Percentiles rank a stretch among this genome's conserved stretches.
Conservation (phyloP, 1,284 basidiomycete genomes). For the Cryptococcus jaspeensis region DNA sequence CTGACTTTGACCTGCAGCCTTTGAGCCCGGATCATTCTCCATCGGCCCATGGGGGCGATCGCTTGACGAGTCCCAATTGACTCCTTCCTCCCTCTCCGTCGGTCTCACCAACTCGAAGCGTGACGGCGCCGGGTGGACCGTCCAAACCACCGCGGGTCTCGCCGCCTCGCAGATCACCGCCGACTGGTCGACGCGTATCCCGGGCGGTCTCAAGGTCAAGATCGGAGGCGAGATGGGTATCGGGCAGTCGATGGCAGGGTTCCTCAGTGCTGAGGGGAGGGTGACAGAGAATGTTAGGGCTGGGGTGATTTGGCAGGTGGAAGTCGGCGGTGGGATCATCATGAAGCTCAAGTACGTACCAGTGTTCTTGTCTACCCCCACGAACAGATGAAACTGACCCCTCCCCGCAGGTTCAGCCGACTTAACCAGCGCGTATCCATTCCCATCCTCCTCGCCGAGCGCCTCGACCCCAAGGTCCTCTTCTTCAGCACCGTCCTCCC, state of each 20-base stretch:
- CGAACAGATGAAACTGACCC: neutral
- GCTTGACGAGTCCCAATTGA: slow-evolving; percentile 21
- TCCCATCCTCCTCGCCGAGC: slow-evolving; percentile 59
- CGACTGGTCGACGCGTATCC: slow-evolving; percentile 51
- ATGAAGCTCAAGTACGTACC: slow-evolving; percentile 32
- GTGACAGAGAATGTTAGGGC: slow-evolving; percentile 39
- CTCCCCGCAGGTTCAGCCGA: slow-evolving; percentile 33
- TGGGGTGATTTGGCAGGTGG: slow-evolving; percentile 36
- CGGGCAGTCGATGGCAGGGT: slow-evolving; percentile 30
- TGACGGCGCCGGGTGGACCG: slow-evolving; percentile 47
- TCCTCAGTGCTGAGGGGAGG: slow-evolving; percentile 43
- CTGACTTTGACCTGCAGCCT: slow-evolving; percentile 24
- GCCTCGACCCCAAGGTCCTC: slow-evolving; percentile 55
- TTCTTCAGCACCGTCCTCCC: slow-evolving; percentile 59
- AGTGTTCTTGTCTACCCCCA: neutral
- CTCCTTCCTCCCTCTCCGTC: slow-evolving; percentile 39
- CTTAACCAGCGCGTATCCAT: slow-evolving; percentile 59
- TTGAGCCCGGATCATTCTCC: slow-evolving; percentile 52
- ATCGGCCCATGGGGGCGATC: slow-evolving; percentile 52
- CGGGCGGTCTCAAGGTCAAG: slow-evolving; percentile 53
- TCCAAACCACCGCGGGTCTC: slow-evolving; percentile 42
- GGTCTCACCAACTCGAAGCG: slow-evolving; percentile 40
- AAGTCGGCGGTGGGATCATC: slow-evolving; percentile 36
- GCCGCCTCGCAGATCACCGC: slow-evolving; percentile 36
- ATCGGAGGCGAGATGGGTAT: slow-evolving; percentile 44